A percentile compares a stretch with the other conserved stretches of the same genome.
phyloP scores from a whole-genome alignment of 2,329 filamentous ascomycete genomes.

The Hirsutella minnesotensis region DNA sequence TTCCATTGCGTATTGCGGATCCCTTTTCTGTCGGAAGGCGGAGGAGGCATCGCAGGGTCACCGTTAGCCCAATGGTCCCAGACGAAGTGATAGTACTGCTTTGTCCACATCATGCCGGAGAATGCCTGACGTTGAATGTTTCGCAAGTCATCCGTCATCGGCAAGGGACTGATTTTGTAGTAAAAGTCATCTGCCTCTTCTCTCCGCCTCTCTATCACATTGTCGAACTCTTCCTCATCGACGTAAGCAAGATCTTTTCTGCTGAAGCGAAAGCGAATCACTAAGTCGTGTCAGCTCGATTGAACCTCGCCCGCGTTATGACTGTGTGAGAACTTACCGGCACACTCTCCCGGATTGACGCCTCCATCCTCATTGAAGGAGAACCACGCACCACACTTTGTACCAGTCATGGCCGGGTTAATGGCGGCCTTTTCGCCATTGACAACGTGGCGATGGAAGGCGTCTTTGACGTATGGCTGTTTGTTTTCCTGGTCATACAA shows the following conservation, averaged over 20 bases:
- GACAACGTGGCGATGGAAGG: conserved; percentile 81
- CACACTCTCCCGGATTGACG: conserved; percentile 81
- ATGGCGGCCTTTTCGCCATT: conserved; percentile 68
- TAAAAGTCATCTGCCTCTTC: conserved; percentile 97
- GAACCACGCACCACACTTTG: conserved; percentile 87
- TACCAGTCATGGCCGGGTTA: conserved; percentile 70
- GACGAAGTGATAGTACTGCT: conserved; percentile 92
- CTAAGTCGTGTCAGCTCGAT: conserved; percentile 22
- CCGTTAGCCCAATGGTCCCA: conserved; percentile 98
- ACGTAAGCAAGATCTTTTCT: conserved; percentile 65
- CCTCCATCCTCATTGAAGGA: conserved; percentile 82
- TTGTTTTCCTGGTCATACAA: conserved; percentile 72
- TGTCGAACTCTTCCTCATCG: conserved; percentile 86
- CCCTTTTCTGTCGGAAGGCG: conserved; percentile 65
- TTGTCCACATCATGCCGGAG: conserved; percentile 96
- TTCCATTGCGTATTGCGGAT: conserved; percentile 87
- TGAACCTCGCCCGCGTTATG: background rate
- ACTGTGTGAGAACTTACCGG: conserved; percentile 42
- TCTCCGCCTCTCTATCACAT: conserved; percentile 73
- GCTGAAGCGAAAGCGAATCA: conserved; percentile 84
- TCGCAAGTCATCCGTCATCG: conserved; percentile 84
- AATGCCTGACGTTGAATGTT: conserved; percentile 94
- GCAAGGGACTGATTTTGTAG: conserved; percentile 81
- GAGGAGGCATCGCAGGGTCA: conserved; percentile 77
- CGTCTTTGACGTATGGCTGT: conserved; percentile 84